Conservation (phyloP, 2,329 filamentous ascomycete genomes). For the Fusarium sp. region DNA sequence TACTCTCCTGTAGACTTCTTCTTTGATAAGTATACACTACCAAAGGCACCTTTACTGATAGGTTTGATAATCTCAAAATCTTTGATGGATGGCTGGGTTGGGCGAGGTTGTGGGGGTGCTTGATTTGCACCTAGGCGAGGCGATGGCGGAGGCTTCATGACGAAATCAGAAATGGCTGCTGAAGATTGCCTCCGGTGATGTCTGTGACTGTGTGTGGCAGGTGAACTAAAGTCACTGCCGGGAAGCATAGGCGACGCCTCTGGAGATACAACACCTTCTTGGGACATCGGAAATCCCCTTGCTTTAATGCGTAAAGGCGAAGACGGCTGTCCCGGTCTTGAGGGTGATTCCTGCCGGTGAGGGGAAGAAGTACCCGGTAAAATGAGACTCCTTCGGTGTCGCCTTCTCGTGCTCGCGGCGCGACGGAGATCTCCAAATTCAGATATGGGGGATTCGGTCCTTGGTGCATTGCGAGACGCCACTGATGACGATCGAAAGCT, state of each 20-base stretch:
- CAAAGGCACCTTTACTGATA: slow-evolving; percentile 98
- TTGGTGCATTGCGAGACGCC: slow-evolving; percentile 71
- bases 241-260: slow-evolving; percentile 90
- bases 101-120: slow-evolving; percentile 83
- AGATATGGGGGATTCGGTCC: slow-evolving; percentile 90
- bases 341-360: slow-evolving; percentile 88
- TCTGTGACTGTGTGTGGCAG: slow-evolving; percentile 66
- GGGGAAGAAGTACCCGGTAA: slow-evolving; percentile 82
- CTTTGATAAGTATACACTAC: slow-evolving; percentile 96
- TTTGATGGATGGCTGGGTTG: slow-evolving; percentile 95
- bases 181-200: slow-evolving; percentile 94
- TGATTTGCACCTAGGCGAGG: slow-evolving; percentile 81
- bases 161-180: slow-evolving; percentile 78
- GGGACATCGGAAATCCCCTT: slow-evolving; percentile 67
- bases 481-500: slow-evolving; percentile 85
- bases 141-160: slow-evolving; percentile 78
- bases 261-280: slow-evolving; percentile 80
- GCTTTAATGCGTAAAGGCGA: slow-evolving; percentile 92
- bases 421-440: slow-evolving; percentile 82
- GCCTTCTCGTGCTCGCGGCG: slow-evolving; percentile 81
- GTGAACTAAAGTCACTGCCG: slow-evolving; percentile 83
- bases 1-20: slow-evolving; percentile 99
- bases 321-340: slow-evolving; percentile 79
- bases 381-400: slow-evolving; percentile 87
- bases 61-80: slow-evolving; percentile 99